phyloP scores from a whole-genome alignment of 2,329 filamentous ascomycete species.

The Zymoseptoria ardabiliae region DNA sequence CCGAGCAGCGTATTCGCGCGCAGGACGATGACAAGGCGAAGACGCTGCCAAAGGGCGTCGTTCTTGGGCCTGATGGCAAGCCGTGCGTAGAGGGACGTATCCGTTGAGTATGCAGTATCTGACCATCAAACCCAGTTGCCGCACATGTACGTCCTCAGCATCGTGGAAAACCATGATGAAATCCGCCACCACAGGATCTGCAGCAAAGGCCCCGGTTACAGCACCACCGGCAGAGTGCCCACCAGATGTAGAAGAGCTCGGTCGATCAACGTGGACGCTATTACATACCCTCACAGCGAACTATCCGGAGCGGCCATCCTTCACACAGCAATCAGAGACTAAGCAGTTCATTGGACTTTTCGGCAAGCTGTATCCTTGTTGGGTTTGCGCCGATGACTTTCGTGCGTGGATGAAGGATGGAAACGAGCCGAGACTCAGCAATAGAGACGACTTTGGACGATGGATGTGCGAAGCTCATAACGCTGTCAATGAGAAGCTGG shows the following conservation, averaged over 20 bases:
- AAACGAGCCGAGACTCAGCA: constrained; percentile 56
- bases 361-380: constrained; percentile 85
- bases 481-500: constrained; percentile 80
- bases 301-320: constrained; percentile 66
- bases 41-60: constrained; percentile 61
- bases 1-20: constrained; percentile 20
- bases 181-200: constrained; percentile 24
- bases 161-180: constrained; percentile 51
- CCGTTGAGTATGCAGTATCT: background rate
- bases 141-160: constrained; percentile 57
- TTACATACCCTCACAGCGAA: constrained; percentile 84
- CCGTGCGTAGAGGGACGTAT: constrained; percentile 52
- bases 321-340: constrained; percentile 66
- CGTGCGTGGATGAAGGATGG: constrained; percentile 65
- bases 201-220: constrained; percentile 31
- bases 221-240: constrained; percentile 61
- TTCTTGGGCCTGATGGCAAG: constrained; percentile 75
- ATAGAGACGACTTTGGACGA: constrained; percentile 61
- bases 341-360: constrained; percentile 72
- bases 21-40: constrained; percentile 31
- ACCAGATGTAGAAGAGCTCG: constrained; percentile 79
- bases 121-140: constrained; percentile 49
- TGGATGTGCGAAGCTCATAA: constrained; percentile 87
- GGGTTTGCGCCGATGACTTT: constrained; percentile 91
- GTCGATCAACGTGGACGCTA: constrained; percentile 85